A percentile compares a stretch with the other conserved stretches of the same genome.
Conservation (phyloP, 1,284 basidiomycete genomes). For the Pisolithus thermaeus region DNA sequence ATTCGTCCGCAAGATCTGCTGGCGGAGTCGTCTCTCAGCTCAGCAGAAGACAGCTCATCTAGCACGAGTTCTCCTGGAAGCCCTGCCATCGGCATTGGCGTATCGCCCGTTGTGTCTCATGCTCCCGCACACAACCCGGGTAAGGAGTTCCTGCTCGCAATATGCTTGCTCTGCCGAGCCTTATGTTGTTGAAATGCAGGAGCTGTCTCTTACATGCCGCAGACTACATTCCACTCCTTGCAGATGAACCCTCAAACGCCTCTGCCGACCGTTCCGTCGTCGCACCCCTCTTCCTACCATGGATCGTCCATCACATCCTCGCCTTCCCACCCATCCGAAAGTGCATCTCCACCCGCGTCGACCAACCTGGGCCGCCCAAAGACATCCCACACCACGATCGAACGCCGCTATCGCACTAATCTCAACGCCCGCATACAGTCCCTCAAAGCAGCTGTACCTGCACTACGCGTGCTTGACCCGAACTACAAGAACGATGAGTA, state of each 20-base stretch:
- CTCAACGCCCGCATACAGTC: conserved; percentile 85
- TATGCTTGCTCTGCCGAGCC: not conserved
- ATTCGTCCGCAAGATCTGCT: conserved; percentile 28
- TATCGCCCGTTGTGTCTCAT: not conserved
- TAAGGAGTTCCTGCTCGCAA: conserved; percentile 1
- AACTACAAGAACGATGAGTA: conserved; percentile 44
- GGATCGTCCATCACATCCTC: not conserved
- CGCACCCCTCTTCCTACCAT: not conserved
- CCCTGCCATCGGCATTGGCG: conserved; percentile 2
- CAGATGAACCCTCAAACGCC: conserved; percentile 33
- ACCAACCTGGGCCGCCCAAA: conserved; percentile 32
- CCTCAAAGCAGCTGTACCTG: conserved; percentile 77
- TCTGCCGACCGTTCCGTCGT: conserved; percentile 17
- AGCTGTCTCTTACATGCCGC: conserved; percentile 11
- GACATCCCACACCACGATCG: conserved; percentile 88
- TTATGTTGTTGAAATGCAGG: conserved; percentile 14
- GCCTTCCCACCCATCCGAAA: conserved; percentile 18
- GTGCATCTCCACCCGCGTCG: conserved; percentile 27
- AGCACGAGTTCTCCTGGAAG: conserved; percentile 17
- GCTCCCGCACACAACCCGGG: conserved; percentile 10
- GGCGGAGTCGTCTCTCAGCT: conserved; percentile 26
- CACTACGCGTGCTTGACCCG: conserved; percentile 66
- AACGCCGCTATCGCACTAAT: conserved; percentile 85
- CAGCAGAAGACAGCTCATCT: conserved; percentile 21
- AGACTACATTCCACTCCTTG: conserved; percentile 21